These are phyloP conservation scores for Chlamydomonas sp. DNA, from an alignment of 139 green algal species.

Conservation along the genomic window DNA sequence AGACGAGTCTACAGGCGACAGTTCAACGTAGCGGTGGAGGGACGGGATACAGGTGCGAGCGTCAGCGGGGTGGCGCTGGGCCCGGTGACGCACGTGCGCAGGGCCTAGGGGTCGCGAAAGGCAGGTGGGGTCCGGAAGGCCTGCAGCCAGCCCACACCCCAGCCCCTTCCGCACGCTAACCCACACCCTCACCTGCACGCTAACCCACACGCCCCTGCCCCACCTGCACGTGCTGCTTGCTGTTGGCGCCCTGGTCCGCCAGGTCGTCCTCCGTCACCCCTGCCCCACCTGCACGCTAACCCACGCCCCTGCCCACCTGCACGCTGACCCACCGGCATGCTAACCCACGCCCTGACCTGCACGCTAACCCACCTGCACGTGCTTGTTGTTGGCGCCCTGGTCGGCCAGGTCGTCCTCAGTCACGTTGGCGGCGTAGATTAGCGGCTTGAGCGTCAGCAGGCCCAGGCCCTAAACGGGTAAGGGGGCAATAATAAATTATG, in stretches of 20 bases:
- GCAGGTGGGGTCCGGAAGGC: no score
- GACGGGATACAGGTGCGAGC: background rate
- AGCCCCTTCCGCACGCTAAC: no score
- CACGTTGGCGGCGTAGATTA: conserved; percentile 95
- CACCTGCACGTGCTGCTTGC: conserved; percentile 80
- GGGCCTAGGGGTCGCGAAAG: background rate
- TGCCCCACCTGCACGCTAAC: background rate
- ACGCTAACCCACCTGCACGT: conserved; percentile 74
- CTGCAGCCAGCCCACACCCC: no score
- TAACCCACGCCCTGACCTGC: background rate
- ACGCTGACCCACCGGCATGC: no score
- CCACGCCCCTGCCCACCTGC: background rate
- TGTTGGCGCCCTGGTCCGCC: conserved; percentile 71
- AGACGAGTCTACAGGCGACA: no score
- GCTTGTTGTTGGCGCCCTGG: conserved; percentile 78
- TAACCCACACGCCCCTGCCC: no score
- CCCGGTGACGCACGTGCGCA: no score
- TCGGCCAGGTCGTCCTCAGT: conserved; percentile 89
- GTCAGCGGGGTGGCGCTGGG: no score
- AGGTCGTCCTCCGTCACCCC: conserved; percentile 89
- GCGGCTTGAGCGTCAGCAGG: conserved; percentile 90
- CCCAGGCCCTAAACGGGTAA: conserved; percentile 56
- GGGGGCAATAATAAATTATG: no score
- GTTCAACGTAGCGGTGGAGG: background rate
- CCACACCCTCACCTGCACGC: no score